Conservation (phyloP, 176 grass and related monocot species). For the Chloris gayana region DNA sequence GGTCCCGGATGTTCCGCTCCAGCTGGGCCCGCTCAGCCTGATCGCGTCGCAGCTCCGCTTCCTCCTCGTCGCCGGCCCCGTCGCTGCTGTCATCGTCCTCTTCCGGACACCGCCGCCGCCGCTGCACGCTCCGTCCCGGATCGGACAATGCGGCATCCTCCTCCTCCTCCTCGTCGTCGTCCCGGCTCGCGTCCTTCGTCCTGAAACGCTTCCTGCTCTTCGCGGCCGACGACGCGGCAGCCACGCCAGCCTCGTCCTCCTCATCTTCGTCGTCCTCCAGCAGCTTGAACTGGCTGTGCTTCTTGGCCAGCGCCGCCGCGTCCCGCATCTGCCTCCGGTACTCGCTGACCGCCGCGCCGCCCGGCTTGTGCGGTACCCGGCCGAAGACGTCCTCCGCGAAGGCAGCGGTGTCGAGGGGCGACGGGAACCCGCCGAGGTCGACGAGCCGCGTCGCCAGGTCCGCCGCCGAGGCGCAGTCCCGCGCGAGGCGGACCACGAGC, state of each 20-base stretch:
- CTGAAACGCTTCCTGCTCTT: constrained; percentile 27
- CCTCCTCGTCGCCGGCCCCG: neutral
- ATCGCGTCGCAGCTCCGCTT: constrained; percentile 41
- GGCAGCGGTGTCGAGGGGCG: constrained; percentile 28
- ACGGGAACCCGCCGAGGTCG: constrained; percentile 35
- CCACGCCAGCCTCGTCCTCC: neutral
- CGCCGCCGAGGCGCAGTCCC: constrained; percentile 36
- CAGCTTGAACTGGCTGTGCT: constrained; percentile 40
- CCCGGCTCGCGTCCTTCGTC: neutral
- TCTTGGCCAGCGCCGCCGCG: constrained; percentile 31
- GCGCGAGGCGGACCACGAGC: constrained; percentile 39
- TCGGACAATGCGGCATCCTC: neutral
- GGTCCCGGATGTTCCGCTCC: constrained; percentile 36
- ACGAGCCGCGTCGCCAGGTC: constrained; percentile 44
- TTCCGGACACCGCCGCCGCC: neutral
- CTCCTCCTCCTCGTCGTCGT: neutral
- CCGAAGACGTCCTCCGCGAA: constrained; percentile 41
- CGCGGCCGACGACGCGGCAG: neutral
- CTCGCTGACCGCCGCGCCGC: neutral
- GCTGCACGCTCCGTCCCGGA: neutral
- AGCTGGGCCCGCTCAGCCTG: constrained; percentile 36
- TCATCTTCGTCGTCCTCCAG: neutral
- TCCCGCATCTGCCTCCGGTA: constrained; percentile 35
- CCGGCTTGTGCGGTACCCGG: neutral
- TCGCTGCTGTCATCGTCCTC: constrained; percentile 5